A percentile compares a stretch with the other conserved stretches of the same genome.
These are phyloP conservation scores for Sungouiella blattae DNA, from an alignment of 805 yeast species.

Conservation along the genomic window DNA sequence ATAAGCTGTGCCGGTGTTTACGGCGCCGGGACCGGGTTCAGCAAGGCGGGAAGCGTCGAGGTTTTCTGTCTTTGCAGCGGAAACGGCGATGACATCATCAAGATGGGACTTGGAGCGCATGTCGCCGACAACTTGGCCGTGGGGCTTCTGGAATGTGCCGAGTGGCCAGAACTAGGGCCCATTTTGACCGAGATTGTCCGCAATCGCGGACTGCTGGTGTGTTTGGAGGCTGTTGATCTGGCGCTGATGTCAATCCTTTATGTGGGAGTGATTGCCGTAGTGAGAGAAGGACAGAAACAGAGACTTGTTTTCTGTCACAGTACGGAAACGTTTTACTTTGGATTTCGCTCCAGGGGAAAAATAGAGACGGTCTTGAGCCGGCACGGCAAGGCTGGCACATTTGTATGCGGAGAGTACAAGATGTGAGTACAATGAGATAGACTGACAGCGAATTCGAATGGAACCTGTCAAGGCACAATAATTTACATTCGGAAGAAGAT, in stretches of 20 bases:
- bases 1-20: slow-evolving; percentile 52
- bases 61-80: slow-evolving; percentile 47
- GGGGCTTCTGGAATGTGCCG: slow-evolving; percentile 7
- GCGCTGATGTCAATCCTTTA: slow-evolving; percentile 17
- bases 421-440: no score
- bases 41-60: slow-evolving; percentile 14
- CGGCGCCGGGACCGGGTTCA: slow-evolving; percentile 42
- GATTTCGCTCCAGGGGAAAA: slow-evolving; percentile 13
- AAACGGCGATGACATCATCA: slow-evolving; percentile 53
- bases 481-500: no score
- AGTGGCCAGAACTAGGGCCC: slow-evolving; percentile 17
- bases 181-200: slow-evolving; percentile 16
- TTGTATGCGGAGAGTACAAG: slow-evolving; percentile 15
- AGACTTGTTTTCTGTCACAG: slow-evolving; percentile 16
- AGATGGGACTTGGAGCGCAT: slow-evolving; percentile 35
- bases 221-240: slow-evolving; percentile 11
- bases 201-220: slow-evolving; percentile 6
- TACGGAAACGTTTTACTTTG: slow-evolving; percentile 21
- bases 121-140: slow-evolving; percentile 10
- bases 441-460: no score
- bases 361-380: slow-evolving; percentile 16
- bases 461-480: no score
- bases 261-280: slow-evolving; percentile 28
- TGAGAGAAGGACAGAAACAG: not conserved
- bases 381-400: slow-evolving; percentile 5